Conservation (phyloP, 106 monocot species). For the Apostasia ramifera region DNA sequence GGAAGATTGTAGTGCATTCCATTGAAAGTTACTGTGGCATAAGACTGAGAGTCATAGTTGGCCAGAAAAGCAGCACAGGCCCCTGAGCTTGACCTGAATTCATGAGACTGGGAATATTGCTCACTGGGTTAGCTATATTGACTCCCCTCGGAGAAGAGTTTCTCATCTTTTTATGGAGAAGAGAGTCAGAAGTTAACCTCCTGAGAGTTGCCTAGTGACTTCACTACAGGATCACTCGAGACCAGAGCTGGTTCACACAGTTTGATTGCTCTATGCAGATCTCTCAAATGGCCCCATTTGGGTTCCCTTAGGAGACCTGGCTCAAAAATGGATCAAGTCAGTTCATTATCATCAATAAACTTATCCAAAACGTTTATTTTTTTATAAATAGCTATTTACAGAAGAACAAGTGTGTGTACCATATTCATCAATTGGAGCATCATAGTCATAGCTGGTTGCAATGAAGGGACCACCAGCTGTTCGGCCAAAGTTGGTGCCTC, state of each 20-base stretch:
- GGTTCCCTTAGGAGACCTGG: constrained; percentile 80
- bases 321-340: neutral
- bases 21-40: constrained; percentile 72
- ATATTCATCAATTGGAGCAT: constrained; percentile 95
- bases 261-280: constrained; percentile 91
- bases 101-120: constrained; percentile 41
- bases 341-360: neutral
- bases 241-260: constrained; percentile 69
- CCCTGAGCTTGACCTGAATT: constrained; percentile 58
- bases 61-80: constrained; percentile 87
- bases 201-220: constrained; percentile 56
- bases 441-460: constrained; percentile 92
- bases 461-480: constrained; percentile 92
- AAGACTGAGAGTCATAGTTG: constrained; percentile 55
- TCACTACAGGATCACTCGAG: constrained; percentile 55
- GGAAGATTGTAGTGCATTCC: constrained; percentile 84
- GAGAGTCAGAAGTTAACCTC: constrained; percentile 28
- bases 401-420: constrained; percentile 24
- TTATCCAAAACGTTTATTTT: no score
- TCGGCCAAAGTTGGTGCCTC: constrained; percentile 90
- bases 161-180: neutral
- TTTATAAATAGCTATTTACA: neutral
- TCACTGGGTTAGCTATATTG: neutral
- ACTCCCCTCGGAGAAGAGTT: neutral
- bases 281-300: constrained; percentile 98